Evolutionary conservation across 257 asterid species (phyloP).

Genomic region (Lycium ferocissimum): DNA sequence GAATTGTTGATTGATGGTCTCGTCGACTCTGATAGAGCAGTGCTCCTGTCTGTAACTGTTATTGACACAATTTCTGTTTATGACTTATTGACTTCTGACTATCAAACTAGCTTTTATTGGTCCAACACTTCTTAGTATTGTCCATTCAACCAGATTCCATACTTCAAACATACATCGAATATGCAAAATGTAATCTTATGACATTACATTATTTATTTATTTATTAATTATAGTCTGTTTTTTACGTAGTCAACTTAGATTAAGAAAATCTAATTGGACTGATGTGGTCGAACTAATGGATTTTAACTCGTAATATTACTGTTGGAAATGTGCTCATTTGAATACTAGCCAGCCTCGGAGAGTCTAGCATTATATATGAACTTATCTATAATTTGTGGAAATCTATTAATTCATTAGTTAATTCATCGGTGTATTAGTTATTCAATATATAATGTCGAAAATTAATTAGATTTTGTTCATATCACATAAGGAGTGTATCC

Average conservation of each 20-base stretch:
- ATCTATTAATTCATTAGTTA: background rate
- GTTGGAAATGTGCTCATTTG: background rate
- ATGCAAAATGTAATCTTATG: background rate
- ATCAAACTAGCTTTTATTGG: background rate
- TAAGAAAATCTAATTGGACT: background rate
- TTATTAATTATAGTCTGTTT: too few species aligned
- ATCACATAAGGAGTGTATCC: background rate
- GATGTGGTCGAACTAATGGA: background rate
- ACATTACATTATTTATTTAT: too few species aligned
- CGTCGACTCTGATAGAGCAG: background rate
- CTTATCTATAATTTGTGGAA: background rate
- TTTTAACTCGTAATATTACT: background rate
- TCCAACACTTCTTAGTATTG: background rate
- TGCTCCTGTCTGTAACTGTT: background rate
- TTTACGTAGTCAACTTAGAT: background rate
- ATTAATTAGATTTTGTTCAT: background rate
- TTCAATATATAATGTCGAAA: background rate
- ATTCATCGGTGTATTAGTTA: background rate
- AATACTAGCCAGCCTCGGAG: background rate
- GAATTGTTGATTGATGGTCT: background rate
- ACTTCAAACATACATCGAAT: background rate
- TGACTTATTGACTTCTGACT: background rate
- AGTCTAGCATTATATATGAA: background rate
- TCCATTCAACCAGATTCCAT: conserved; percentile 5
- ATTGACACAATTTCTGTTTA: background rate